Base-by-base conservation (phyloP, 495 filamentous ascomycete species). In the Hypoxylon crocopeplum region DNA sequence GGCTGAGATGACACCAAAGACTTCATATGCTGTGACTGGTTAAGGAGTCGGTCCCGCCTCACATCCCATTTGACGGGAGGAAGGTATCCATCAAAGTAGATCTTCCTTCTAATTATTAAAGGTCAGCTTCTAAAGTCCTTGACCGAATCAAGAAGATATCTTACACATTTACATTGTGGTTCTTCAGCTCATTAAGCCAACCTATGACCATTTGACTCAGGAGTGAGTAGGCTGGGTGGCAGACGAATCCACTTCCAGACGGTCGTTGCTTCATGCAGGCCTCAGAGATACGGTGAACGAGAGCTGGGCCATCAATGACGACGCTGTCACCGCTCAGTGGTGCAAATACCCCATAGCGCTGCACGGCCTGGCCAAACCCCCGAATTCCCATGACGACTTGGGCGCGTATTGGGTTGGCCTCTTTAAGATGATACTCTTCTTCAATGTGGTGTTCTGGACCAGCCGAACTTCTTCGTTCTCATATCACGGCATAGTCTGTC, bases 11-110 rank as follows among this genome's bases (percentile, higher is more conserved):
- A 10, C 12, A 74, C 66, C 16, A 85, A 55, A 20, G 69, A 70
- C 21, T 67, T 77, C 46, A 82, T 72, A 7, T 65, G n/a, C 16
- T 41, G 11, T 48, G 71, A 59, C 59, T 75, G 48, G 47, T 69
- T 34, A 77, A 52, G 68, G n/a, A 89, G 74, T 13, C 88, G 78
- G 7, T 62, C 32, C 16, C 79, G 49, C n/a, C 88, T 79, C 6
- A 76, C 82, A 0, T 71, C 57, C 19, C 76, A 75, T 56, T 91
- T 91, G 12, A 69, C 59, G 5, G 72, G 38, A 7, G 91, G 91
- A 8, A 95, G 75, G 36, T 82, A 86, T 19, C 90, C 89, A 67
- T 95, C 91, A 51, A 95, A 93, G 68, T 84, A 92, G 46, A 95
- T 90, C 33, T 74, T 79, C 15, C 71, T 70, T 25, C 83, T 84